Base-by-base conservation (phyloP, 805 yeast species). In the Brettanomyces anomalus region DNA sequence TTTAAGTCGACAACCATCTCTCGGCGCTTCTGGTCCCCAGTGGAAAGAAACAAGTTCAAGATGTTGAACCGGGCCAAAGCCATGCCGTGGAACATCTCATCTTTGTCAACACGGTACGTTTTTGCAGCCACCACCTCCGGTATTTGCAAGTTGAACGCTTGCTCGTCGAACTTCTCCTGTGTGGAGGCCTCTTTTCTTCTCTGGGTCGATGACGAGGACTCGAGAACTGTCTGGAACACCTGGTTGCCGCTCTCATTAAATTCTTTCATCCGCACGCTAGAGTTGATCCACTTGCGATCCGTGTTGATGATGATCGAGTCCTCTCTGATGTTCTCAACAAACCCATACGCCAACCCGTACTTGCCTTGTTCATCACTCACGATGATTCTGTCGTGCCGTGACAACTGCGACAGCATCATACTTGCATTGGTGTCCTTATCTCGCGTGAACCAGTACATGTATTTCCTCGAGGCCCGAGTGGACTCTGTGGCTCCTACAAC, bases 311-410 rank as follows among this genome's bases (percentile, higher is more conserved):
- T 63, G 2, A 87, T 56, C 6, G 58, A 50, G 6, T 65, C 64
- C 0, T 67, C 61, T 5, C 70, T 63, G 0, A 83, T 62, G 3
- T 56, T 50, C 5, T 65, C 61, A 4, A 88, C 68, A 36, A 57
- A 60, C 0, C 95, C 96, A 40, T 68, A 69, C 1, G 87, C 77
- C 19, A 89, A 53, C 0, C 85, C 83, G 58, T 81, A 81, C 56
- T 83, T 86, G 1, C 95, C 95, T 0, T 58, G 46, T 51, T 85
- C 94, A 57, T 85, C 95, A 54, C 96, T 87, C 1, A 88, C 65
- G 14, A 83, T 68, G 1, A 89, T 72, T 33, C 77, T 66, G 54
- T 89, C 96, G 48, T 73, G 69, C 33, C 68, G 65, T 0, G 65
- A 41, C 2, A 87, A 52, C 45, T 81, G 86, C 0, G 81, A 63